phyloP scores from a whole-genome alignment of 805 yeast genomes.

The Suhomyces pyralidae region DNA sequence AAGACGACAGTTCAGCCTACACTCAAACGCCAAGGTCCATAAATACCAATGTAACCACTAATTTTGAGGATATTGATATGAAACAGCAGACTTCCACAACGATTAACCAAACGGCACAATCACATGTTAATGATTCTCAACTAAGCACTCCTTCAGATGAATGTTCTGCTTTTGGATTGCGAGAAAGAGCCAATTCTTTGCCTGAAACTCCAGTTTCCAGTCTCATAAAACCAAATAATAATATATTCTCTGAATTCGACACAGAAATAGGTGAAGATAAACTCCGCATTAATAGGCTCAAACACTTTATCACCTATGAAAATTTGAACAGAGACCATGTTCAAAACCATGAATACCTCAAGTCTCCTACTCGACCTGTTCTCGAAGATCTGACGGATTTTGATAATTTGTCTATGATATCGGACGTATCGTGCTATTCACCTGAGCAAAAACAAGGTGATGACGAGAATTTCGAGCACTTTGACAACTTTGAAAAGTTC shows the following conservation, averaged over 20 bases:
- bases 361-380: slow-evolving; percentile 1
- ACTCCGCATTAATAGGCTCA: slow-evolving; percentile 17
- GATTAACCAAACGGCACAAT: neutral
- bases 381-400: slow-evolving; percentile 9
- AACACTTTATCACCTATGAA: slow-evolving; percentile 20
- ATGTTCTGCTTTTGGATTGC: neutral
- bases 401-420: slow-evolving; percentile 18
- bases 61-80: neutral
- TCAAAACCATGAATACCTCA: neutral
- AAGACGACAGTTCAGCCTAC: slow-evolving; percentile 10
- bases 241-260: slow-evolving; percentile 3
- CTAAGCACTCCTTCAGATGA: slow-evolving; percentile 10
- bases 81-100: neutral
- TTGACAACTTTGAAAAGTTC: slow-evolving; percentile 30
- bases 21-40: slow-evolving; percentile 9
- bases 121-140: slow-evolving; percentile 2
- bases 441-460: slow-evolving; percentile 10
- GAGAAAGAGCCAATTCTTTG: slow-evolving; percentile 18
- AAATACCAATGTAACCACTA: neutral
- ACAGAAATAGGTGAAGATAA: slow-evolving; percentile 10
- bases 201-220: slow-evolving; percentile 12
- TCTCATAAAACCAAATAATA: neutral
- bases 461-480: slow-evolving; percentile 7
- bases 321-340: slow-evolving; percentile 7
- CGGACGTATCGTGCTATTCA: slow-evolving; percentile 22